Conservation (phyloP, 139 green algal species). For the Chlorella sorokiniana region DNA sequence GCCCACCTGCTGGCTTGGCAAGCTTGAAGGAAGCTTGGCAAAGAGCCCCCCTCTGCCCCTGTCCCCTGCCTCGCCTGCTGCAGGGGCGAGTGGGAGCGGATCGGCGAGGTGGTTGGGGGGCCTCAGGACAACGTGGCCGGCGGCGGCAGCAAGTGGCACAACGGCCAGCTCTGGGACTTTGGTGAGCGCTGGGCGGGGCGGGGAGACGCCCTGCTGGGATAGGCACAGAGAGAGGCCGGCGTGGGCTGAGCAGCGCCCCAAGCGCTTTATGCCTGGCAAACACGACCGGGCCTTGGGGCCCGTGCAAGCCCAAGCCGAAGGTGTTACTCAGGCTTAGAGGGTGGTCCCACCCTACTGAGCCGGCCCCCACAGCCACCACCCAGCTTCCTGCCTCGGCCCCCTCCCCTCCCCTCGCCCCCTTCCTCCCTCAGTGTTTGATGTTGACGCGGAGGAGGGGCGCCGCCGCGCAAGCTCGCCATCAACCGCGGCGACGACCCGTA, state of each 20-base stretch:
- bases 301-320: no score
- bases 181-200: no score
- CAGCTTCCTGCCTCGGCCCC: background rate
- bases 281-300: no score
- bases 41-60: no score
- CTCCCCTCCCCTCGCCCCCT: background rate
- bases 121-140: conserved; percentile 42
- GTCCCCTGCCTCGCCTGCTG: background rate
- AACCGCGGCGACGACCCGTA: conserved; percentile 90
- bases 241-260: no score
- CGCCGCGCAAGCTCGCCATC: conserved; percentile 71
- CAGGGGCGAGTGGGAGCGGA: conserved; percentile 81
- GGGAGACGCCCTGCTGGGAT: no score
- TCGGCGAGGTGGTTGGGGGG: conserved; percentile 85
- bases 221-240: no score
- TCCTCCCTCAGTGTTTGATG: conserved; percentile 85
- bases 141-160: conserved; percentile 49
- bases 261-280: no score
- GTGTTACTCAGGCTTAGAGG: no score
- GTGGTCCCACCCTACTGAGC: no score
- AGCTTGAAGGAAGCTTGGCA: no score
- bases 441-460: conserved; percentile 84
- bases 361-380: background rate
- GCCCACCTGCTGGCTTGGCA: no score
- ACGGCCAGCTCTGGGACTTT: conserved; percentile 47